These are phyloP conservation scores for Chrysanthemum makinoi DNA, from an alignment of 129 eudicot species.

Conservation along the genomic window DNA sequence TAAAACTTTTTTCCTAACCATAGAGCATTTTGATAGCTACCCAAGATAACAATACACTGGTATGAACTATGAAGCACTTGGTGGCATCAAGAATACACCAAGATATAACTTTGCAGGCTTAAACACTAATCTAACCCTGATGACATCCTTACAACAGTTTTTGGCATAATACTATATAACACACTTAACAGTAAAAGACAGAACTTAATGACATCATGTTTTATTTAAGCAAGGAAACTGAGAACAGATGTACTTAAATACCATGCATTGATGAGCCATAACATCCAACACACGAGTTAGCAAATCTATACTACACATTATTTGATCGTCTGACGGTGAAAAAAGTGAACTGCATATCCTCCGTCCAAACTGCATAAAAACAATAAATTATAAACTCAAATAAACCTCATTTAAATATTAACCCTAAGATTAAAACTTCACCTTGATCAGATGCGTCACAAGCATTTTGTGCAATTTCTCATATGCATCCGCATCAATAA, in stretches of 20 bases:
- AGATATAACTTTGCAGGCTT: not conserved
- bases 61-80: no score
- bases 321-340: conserved; percentile 35
- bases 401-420: not conserved
- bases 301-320: conserved; percentile 29
- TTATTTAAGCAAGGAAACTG: conserved; percentile 2
- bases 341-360: conserved; percentile 60
- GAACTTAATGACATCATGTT: not conserved
- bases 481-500: conserved; percentile 48
- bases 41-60: no score
- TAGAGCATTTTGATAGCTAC: no score
- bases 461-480: conserved; percentile 60
- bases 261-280: conserved; percentile 60
- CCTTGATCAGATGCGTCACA: conserved; percentile 65
- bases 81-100: no score
- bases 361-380: conserved; percentile 51
- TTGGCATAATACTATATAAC: not conserved
- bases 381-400: not conserved
- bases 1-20: no score
- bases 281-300: conserved; percentile 43
- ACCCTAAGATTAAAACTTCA: conserved; percentile 2
- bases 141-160: conserved; percentile 5
- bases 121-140: not conserved
- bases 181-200: conserved; percentile 10
- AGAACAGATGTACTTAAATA: conserved; percentile 18